Base-by-base conservation (phyloP, 352 stramenopile genomes). In the Halophytophthora batemanensis region DNA sequence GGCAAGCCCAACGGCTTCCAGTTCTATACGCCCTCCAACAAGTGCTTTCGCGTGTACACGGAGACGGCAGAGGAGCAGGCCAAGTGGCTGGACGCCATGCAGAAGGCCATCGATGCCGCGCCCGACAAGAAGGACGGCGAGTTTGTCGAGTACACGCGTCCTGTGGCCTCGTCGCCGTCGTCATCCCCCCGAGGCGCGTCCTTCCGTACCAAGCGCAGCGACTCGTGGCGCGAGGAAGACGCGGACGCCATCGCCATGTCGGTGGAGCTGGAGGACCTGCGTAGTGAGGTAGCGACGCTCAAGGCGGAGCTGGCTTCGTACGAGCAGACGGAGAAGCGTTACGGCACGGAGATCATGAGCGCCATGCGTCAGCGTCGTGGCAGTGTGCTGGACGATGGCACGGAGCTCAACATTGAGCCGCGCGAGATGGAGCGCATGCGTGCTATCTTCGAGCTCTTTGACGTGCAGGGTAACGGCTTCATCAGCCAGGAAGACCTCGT, bases 361-460 rank as follows among this genome's bases (percentile, higher is more conserved):
- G 63, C 72, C 21, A 64, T 77, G 21, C 76, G 73, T 35, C 66
- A 59, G 25, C 78, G 81, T 41, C 82, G 82, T 45, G 79, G 82
- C 34, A 82, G 61, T 14, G 73, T 93, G 14, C 48, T 93, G 41
- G 82, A 90, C 45, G 82, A 93, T 39, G 82, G 82, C 29, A 93
- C 82, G 33, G 64, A 87, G 50, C 59, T 93, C 23, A 86, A 74
- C 53, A 83, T 93, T 48, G 78, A 93, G 45, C 82, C 80, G 6
- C 71, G 72, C 13, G 82, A 93, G 62, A 87, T 93, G 75, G 82
- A 93, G 60, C 82, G 82, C 47, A 93, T 93, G 82, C 82, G 82
- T 35, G 74, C 71, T 21, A 90, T 93, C 64, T 93, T 90, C 43
- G 74, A 82, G 46, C 74, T 93, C 28, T 93, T 93, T 45, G 82